A percentile compares a stretch with the other conserved stretches of the same genome.
phyloP scores from a whole-genome alignment of 345 rosid genomes.

The Moricandia moricandioides region DNA sequence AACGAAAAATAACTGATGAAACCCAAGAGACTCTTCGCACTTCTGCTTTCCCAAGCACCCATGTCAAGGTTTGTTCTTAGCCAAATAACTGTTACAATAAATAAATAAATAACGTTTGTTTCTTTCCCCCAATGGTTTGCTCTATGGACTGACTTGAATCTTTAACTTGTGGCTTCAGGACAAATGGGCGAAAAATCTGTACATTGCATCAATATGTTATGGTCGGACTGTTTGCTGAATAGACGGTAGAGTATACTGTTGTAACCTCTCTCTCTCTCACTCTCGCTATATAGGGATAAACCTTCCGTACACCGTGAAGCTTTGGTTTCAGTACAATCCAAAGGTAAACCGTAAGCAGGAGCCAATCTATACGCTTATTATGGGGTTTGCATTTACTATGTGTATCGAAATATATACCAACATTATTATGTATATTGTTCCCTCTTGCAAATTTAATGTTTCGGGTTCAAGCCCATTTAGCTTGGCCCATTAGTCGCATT shows the following conservation, averaged over 20 bases:
- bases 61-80: conserved; percentile 67
- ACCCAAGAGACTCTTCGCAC: conserved; percentile 97
- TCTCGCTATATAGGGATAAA: conserved; percentile 13
- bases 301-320: conserved; percentile 12
- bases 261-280: background rate
- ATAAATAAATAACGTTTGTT: background rate
- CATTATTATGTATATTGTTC: too few relatives aligned
- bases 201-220: conserved; percentile 76
- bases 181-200: conserved; percentile 88
- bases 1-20: conserved; percentile 79
- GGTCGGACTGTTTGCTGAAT: conserved; percentile 83
- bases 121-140: background rate
- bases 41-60: conserved; percentile 94
- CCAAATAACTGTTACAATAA: background rate
- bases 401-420: too few relatives aligned
- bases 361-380: conserved; percentile 11
- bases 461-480: too few relatives aligned
- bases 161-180: conserved; percentile 49
- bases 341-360: conserved; percentile 35
- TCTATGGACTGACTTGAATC: conserved; percentile 13
- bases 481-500: too few relatives aligned
- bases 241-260: conserved; percentile 9
- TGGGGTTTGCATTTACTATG: too few relatives aligned
- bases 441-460: too few relatives aligned
- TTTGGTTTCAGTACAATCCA: conserved; percentile 21